Base-by-base conservation (phyloP, 73 alveolate species). In the Paramecium sexaurelia region DNA sequence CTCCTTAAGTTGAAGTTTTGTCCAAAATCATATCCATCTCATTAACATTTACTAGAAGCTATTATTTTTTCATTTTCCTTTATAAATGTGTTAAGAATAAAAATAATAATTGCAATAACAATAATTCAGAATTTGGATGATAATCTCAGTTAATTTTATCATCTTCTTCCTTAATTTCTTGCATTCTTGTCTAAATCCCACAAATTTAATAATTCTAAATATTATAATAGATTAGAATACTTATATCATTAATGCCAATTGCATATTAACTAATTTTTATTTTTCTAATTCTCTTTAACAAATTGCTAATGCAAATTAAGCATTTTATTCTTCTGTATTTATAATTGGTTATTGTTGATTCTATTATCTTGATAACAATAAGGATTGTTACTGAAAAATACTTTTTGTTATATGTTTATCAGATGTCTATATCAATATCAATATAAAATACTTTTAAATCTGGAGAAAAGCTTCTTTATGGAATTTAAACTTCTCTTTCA, bases 221-320 rank as follows among this genome's bases (percentile, higher is more conserved):
- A 26, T 29, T 61, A 0, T 5, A 61, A 26, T 61, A 61, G 26
- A 1, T 11, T 26, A 8, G 43, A 26, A 6, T 71, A 71, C 86
- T 37, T 71, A 35, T 1, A 71, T 71, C 86, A 71, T 71, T 40
- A 71, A 27, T 35, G 43, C 37, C 32, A 71, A 37, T 71, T 71
- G 19, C 86, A 71, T 71, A 71, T 71, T 71, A 20, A 71, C 32
- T 37, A 71, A 35, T 37, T 71, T 71, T 71, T 71, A 35, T 71
- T 71, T 27, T 27, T 33, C 86, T 33, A 71, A 36, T 71, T 71
- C 55, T 19, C 86, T 71, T 71, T 71, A 24, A 37, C 73, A 78
- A 13, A 20, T 11, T 10, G 73, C 51, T 20, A 78, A 45, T 15
- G 90, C 90, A 20, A 22, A 20, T 78, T 78, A 78, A 40, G 71